A percentile compares a stretch with the other conserved stretches of the same genome.
Conservation (phyloP, 23 red algal species). For the Gracilaria caudata region DNA sequence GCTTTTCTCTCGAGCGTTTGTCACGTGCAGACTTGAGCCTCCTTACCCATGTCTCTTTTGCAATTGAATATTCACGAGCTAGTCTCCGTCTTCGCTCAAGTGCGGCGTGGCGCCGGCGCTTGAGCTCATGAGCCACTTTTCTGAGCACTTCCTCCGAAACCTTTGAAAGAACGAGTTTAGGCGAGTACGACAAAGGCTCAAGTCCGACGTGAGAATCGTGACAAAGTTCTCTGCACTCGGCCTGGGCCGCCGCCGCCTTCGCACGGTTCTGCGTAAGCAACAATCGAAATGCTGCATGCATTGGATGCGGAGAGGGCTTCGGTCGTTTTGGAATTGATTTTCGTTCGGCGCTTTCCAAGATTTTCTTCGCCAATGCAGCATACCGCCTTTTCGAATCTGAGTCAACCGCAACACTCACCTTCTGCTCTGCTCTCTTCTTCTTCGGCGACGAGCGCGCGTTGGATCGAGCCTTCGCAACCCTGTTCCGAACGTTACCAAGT, state of each 20-base stretch:
- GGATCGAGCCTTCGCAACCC: neutral
- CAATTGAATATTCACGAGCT: conserved; percentile 28
- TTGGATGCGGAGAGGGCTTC: conserved; percentile 23
- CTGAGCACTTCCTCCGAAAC: conserved; percentile 24
- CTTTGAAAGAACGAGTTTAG: neutral
- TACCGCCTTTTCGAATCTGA: conserved; percentile 6
- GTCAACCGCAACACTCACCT: neutral
- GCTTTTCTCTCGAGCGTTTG: conserved; percentile 63
- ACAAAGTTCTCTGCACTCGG: conserved; percentile 35
- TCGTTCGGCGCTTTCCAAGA: conserved; percentile 22
- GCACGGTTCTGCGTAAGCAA: conserved; percentile 38
- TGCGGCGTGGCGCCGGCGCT: conserved; percentile 21
- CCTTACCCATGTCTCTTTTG: conserved; percentile 30
- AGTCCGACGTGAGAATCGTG: conserved; percentile 11
- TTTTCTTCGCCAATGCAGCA: conserved; percentile 2
- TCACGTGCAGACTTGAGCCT: conserved; percentile 56
- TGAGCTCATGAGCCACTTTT: conserved; percentile 30
- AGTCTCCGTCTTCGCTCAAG: conserved; percentile 40
- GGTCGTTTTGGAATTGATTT: neutral
- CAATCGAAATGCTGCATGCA: conserved; percentile 26
- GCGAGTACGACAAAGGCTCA: neutral
- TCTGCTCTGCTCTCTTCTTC: neutral
- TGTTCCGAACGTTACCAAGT: conserved; percentile 4
- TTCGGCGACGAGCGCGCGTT: neutral
- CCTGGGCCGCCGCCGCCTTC: conserved; percentile 35